Evolutionary conservation across 2,329 filamentous ascomycete genomes (phyloP).

Genomic region (Paecilomyces niveus): DNA sequence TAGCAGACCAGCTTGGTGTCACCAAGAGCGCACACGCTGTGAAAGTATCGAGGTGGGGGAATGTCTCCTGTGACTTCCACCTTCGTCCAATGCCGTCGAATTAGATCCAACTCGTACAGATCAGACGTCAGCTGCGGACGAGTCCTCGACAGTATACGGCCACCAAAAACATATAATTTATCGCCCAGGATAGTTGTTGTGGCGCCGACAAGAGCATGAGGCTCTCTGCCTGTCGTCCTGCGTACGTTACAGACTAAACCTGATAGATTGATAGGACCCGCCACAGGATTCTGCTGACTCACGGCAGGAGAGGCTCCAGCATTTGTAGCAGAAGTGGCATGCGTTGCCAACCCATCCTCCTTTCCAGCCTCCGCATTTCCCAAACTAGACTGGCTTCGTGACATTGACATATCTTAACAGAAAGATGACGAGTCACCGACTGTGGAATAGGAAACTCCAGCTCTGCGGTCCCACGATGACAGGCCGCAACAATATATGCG

Average conservation of each 20-base stretch:
- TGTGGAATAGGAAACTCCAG: neutral
- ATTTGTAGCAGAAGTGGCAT: slow-evolving; percentile 4
- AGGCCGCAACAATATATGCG: neutral
- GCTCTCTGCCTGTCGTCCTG: slow-evolving; percentile 83
- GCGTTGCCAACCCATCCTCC: slow-evolving; percentile 17
- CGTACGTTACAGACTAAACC: slow-evolving; percentile 63
- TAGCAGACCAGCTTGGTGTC: slow-evolving; percentile 97
- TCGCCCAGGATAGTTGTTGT: slow-evolving; percentile 93
- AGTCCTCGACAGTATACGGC: slow-evolving; percentile 75
- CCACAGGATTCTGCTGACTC: slow-evolving; percentile 18
- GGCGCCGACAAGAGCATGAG: slow-evolving; percentile 84
- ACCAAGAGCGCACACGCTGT: slow-evolving; percentile 87
- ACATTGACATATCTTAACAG: slow-evolving; percentile 14
- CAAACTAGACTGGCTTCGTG: slow-evolving; percentile 33
- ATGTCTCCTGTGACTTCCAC: slow-evolving; percentile 76
- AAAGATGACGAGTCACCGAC: neutral
- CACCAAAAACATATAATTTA: slow-evolving; percentile 94
- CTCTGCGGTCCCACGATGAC: neutral
- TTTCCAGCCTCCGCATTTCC: slow-evolving; percentile 24
- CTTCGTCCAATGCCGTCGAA: slow-evolving; percentile 88
- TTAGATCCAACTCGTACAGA: slow-evolving; percentile 86
- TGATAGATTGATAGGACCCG: slow-evolving; percentile 54
- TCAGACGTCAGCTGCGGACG: slow-evolving; percentile 81
- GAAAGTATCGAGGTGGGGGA: slow-evolving; percentile 89
- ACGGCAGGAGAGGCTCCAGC: slow-evolving; percentile 23